Evolutionary conservation across 768 basidiomycete genomes (phyloP), one percentile per base, ranked within the genome.

Genomic region (Serendipita vermifera): DNA sequence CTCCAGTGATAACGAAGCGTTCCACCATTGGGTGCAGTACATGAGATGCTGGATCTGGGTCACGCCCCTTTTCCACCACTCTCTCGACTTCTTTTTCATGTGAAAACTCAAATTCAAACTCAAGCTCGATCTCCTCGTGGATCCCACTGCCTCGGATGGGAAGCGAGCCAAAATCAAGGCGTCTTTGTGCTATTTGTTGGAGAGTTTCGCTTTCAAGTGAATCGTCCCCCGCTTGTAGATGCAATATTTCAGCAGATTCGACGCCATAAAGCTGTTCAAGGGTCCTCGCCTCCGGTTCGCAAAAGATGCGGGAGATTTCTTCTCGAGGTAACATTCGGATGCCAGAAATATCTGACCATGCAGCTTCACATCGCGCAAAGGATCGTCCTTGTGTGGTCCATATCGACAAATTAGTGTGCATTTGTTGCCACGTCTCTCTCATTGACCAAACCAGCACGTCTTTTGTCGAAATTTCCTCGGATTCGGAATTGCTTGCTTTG

Each of bases 361-460:
- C 59, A 6, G 20, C 38, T 15, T 46, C 26, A 27, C 59, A 58
- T 24, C 1, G 24, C 20, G 36, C 35, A 40, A 38, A 59, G 39
- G 39, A 41, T 9, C 26, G 26, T 1, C 64, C 63, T 60, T 77
- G 76, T 38, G 71, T 66, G 20, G 66, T 69, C 75, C 76, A 77
- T 32, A 69, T 70, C 14, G 71, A 64, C 38, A 67, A 64, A 51
- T 72, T 62, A 5, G 66, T 68, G n/a, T 70, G 62, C 31, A 77
- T 73, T 22, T 75, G 67, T 0, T 55, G 54, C 53, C 75, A 77
- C 1, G 76, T 75, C 60, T 75, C 69, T 1, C 55, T 60, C 65
- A 77, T 74, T 1, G 67, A 61, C 77, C 77, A 78, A 5, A 65
- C 64, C 3, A 77, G 33, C 35, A 77, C 65, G 48, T 77, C 70